Conservation (phyloP, 139 green algal species). For the Mychonastes homosphaera region DNA sequence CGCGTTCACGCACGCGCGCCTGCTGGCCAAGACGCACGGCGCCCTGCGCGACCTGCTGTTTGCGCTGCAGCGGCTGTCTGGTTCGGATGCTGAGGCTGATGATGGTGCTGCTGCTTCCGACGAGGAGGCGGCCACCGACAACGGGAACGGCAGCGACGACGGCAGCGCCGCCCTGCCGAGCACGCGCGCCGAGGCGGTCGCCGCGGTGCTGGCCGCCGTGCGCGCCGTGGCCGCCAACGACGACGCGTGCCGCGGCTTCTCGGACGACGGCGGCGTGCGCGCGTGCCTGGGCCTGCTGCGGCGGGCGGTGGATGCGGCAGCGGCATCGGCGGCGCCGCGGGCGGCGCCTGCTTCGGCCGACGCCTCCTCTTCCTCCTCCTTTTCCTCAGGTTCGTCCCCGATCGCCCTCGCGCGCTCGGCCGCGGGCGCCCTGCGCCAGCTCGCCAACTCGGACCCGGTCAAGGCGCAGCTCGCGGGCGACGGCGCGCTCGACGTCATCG, state of each 20-base stretch:
- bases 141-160: not conserved
- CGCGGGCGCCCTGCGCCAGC: slow-evolving; percentile 54
- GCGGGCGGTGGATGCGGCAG: not conserved
- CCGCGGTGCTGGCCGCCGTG: no score
- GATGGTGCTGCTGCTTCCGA: not conserved
- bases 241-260: slow-evolving; percentile 50
- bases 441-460: slow-evolving; percentile 65
- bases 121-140: not conserved
- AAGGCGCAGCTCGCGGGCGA: slow-evolving; percentile 52
- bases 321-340: no score
- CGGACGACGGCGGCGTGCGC: slow-evolving; percentile 26
- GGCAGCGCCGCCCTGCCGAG: not conserved
- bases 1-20: slow-evolving; percentile 36
- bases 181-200: no score
- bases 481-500: slow-evolving; percentile 33
- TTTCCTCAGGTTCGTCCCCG: no score
- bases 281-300: slow-evolving; percentile 25
- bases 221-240: slow-evolving; percentile 60
- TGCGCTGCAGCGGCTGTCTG: slow-evolving; percentile 17
- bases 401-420: slow-evolving; percentile 6
- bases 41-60: slow-evolving; percentile 13
- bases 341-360: no score
- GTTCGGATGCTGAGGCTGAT: not conserved
- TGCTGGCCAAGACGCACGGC: slow-evolving; percentile 25
- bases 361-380: no score